Percentiles rank a stretch among this genome's conserved stretches.
Conservation (phyloP, 1,284 basidiomycete species). For the Chiua sp. region DNA sequence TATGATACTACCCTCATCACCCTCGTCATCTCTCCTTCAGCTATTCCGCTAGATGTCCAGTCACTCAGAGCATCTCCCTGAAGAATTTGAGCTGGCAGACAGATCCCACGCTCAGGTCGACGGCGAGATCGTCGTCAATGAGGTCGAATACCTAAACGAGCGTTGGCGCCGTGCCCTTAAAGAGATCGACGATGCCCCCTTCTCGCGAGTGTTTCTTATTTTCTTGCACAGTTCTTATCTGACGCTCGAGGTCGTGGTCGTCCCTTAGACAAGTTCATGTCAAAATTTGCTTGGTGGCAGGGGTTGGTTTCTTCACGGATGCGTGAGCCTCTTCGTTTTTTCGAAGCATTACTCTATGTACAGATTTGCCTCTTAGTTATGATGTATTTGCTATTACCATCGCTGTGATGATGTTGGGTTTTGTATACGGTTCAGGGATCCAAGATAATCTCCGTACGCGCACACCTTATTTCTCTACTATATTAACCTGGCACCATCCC, state of each 20-base stretch:
- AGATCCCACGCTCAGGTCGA: neutral
- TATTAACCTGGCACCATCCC: neutral
- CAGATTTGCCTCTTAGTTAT: constrained; percentile 45
- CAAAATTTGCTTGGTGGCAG: constrained; percentile 72
- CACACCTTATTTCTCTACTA: neutral
- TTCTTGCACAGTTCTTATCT: neutral
- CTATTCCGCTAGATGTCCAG: neutral
- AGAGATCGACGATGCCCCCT: constrained; percentile 74
- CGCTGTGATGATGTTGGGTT: constrained; percentile 74
- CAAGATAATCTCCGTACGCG: neutral
- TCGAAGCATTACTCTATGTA: neutral
- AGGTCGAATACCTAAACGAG: constrained; percentile 44
- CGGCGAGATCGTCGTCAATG: neutral
- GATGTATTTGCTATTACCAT: constrained; percentile 79
- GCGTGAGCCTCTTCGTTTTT: constrained; percentile 50
- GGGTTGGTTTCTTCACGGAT: constrained; percentile 83
- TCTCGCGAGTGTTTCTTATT: constrained; percentile 47
- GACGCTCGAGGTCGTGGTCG: neutral
- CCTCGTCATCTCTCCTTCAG: neutral
- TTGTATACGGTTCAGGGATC: constrained; percentile 59
- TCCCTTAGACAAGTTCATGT: constrained; percentile 60
- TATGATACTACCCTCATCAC: neutral
- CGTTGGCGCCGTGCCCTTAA: constrained; percentile 68
- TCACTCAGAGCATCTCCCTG: neutral
- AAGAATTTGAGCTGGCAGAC: neutral